A percentile compares a stretch with the other conserved stretches of the same genome.
Evolutionary conservation across 2,329 filamentous ascomycete genomes (phyloP).

Genomic region (Aciculosporium take): DNA sequence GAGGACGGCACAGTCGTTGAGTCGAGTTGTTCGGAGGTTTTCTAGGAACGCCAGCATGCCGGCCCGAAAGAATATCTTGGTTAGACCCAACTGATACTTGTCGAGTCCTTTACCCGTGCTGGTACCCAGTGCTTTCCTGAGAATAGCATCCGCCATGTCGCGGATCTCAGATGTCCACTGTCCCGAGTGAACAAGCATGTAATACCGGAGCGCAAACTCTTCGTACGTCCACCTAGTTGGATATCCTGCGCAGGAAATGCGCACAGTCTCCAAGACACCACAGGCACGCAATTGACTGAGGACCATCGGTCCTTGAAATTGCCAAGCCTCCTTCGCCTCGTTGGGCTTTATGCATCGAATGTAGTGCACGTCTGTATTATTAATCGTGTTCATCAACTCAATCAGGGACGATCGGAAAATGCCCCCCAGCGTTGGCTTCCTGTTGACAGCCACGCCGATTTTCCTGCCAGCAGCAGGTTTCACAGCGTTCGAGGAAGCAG

Average conservation of each 20-base stretch:
- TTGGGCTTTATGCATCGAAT: slow-evolving; percentile 99
- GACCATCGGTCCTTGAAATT: slow-evolving; percentile 98
- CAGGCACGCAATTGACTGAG: slow-evolving; percentile 92
- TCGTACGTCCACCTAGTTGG: slow-evolving; percentile 98
- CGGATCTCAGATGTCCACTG: slow-evolving; percentile 91
- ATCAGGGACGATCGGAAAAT: slow-evolving; percentile 98
- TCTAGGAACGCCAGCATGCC: slow-evolving; percentile 98
- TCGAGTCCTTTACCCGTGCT: slow-evolving; percentile 61
- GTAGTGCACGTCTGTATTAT: slow-evolving; percentile 95
- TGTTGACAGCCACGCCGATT: slow-evolving; percentile 81
- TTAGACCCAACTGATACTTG: slow-evolving; percentile 94
- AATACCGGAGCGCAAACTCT: slow-evolving; percentile 93
- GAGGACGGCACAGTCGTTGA: slow-evolving; percentile 91
- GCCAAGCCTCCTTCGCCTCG: slow-evolving; percentile 91
- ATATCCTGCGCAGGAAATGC: slow-evolving; percentile 94
- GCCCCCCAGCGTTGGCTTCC: slow-evolving; percentile 91
- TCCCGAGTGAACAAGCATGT: slow-evolving; percentile 85
- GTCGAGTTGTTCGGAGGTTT: slow-evolving; percentile 74
- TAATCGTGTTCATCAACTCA: slow-evolving; percentile 95
- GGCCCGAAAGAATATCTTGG: slow-evolving; percentile 98
- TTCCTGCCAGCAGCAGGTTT: slow-evolving; percentile 71
- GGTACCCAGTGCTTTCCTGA: slow-evolving; percentile 74
- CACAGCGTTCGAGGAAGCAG: slow-evolving; percentile 53
- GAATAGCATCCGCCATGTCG: slow-evolving; percentile 83
- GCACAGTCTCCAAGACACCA: slow-evolving; percentile 95